Conservation (phyloP, 805 yeast genomes). For the Candida silvicultrix region DNA sequence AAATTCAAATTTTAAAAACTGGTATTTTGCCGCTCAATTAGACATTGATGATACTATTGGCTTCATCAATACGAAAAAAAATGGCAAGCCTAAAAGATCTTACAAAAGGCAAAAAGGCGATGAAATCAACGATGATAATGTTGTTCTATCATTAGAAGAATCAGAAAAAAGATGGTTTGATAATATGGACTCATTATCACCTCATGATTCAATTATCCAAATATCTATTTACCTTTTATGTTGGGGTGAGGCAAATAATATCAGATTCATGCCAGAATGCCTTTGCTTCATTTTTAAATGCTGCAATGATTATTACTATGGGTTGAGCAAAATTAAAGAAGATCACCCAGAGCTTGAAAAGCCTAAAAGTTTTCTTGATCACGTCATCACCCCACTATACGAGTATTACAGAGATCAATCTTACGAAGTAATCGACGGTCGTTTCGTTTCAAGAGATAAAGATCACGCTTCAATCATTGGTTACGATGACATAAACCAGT, state of each 20-base stretch:
- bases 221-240: constrained; percentile 63
- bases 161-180: constrained; percentile 45
- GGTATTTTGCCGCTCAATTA: constrained; percentile 73
- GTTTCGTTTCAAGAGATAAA: constrained; percentile 40
- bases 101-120: constrained; percentile 2
- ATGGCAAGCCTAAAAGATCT: constrained; percentile 18
- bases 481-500: constrained; percentile 84
- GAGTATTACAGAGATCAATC: constrained; percentile 50
- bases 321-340: constrained; percentile 32
- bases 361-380: constrained; percentile 47
- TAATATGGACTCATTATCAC: constrained; percentile 42
- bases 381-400: constrained; percentile 70
- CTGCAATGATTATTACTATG: constrained; percentile 60
- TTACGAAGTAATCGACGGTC: constrained; percentile 37
- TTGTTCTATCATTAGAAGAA: constrained; percentile 27
- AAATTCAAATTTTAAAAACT: constrained; percentile 61
- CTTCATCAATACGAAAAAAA: constrained; percentile 23
- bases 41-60: constrained; percentile 50
- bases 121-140: background rate
- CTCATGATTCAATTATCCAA: constrained; percentile 55
- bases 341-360: constrained; percentile 22
- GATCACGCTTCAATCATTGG: constrained; percentile 73
- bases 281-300: constrained; percentile 79
- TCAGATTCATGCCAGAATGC: constrained; percentile 87
- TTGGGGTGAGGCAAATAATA: constrained; percentile 90